Percentiles rank a stretch among this genome's conserved stretches.
Conservation (phyloP, 768 basidiomycete genomes). For the Termitomyces sp. region DNA sequence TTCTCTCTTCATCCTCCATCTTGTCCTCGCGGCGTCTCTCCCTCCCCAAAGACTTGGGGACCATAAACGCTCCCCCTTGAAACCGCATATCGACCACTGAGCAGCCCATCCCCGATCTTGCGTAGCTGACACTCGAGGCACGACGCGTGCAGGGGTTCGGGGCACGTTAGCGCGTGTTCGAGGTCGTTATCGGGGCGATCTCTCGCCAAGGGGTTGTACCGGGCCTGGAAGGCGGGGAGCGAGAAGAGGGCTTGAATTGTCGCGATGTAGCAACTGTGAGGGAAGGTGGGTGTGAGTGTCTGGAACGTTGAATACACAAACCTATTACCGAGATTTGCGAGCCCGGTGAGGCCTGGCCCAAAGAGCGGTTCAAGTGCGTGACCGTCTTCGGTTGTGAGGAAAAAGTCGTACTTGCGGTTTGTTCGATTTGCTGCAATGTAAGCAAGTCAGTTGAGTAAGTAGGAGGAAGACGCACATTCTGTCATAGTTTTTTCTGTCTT, state of each 20-base stretch:
- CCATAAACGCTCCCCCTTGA: conserved; percentile 30
- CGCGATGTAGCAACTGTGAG: conserved; percentile 89
- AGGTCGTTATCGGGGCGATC: not conserved
- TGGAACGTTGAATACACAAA: not conserved
- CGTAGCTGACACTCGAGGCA: conserved; percentile 95
- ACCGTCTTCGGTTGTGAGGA: conserved; percentile 80
- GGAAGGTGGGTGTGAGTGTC: conserved; percentile 58
- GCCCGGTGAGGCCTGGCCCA: conserved; percentile 84
- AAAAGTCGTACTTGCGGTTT: conserved; percentile 92
- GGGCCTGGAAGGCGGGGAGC: conserved; percentile 66
- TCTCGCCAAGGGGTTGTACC: conserved; percentile 42
- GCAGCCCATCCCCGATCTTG: conserved; percentile 87
- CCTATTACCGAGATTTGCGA: conserved; percentile 92
- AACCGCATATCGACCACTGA: conserved; percentile 86
- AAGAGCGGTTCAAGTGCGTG: conserved; percentile 84
- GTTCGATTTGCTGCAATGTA: conserved; percentile 79
- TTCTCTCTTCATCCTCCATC: conserved; percentile 23
- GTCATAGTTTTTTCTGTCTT: conserved; percentile 98
- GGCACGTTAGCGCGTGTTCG: conserved; percentile 57
- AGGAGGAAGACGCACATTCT: conserved; percentile 50
- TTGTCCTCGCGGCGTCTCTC: conserved; percentile 17
- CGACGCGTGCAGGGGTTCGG: conserved; percentile 62
- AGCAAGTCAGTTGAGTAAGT: not conserved
- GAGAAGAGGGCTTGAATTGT: conserved; percentile 85
- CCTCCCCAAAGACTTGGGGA: not conserved